These are phyloP conservation scores for Tricholoma furcatifolium DNA, from an alignment of 768 basidiomycete genomes.

Conservation along the genomic window DNA sequence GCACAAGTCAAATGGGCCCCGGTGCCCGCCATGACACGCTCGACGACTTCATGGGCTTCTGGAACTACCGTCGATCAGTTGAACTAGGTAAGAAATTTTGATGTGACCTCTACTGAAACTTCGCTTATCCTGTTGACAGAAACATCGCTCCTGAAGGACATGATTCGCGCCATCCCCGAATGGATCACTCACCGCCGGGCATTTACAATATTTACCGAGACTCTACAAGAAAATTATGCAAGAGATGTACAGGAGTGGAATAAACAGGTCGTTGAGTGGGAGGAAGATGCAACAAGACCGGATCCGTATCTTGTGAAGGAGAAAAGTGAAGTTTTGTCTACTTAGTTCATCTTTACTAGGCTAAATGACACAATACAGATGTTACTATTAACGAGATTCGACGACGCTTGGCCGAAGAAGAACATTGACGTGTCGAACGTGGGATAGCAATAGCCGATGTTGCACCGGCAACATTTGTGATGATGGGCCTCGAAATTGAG, in stretches of 20 bases:
- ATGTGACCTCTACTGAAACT: too few species aligned
- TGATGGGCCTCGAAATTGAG: not conserved
- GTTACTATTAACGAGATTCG: conserved; percentile 11
- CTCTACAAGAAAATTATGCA: conserved; percentile 10
- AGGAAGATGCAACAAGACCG: conserved; percentile 7
- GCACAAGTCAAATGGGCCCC: too few species aligned
- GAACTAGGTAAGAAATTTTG: too few species aligned
- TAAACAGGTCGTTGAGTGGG: conserved; percentile 10
- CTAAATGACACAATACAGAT: not conserved
- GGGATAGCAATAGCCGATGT: conserved; percentile 5
- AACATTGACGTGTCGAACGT: conserved; percentile 2
- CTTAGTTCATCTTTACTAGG: too few species aligned
- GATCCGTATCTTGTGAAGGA: conserved; percentile 18
- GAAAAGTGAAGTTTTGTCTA: not conserved
- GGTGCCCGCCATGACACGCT: too few species aligned
- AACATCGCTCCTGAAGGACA: too few species aligned
- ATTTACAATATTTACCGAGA: too few species aligned
- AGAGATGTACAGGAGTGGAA: conserved; percentile 16
- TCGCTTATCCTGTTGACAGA: too few species aligned
- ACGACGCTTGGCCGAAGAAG: conserved; percentile 14
- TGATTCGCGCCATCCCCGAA: too few species aligned
- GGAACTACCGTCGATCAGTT: too few species aligned
- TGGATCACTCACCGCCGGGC: too few species aligned
- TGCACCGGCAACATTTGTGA: conserved; percentile 5
- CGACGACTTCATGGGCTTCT: too few species aligned